These are phyloP conservation scores for Chaetomiaceae sp. DNA, from an alignment of 2,329 filamentous ascomycete genomes.

Conservation along the genomic window DNA sequence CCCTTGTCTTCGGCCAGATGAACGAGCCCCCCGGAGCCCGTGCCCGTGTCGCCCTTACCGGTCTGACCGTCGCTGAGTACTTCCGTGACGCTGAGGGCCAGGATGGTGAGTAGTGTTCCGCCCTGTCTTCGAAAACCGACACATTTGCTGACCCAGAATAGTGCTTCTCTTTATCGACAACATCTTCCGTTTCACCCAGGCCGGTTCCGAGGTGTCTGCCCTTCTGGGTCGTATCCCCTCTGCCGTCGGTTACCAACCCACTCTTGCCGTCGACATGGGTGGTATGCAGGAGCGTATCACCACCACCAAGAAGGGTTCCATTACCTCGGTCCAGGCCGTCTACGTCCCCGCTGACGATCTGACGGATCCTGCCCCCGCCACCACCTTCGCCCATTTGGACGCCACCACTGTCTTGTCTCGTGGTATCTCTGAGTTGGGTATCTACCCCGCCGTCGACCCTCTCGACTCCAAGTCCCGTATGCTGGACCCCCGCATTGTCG, in stretches of 20 bases:
- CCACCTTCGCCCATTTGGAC: constrained; percentile 99
- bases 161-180: constrained; percentile 99
- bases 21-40: constrained; percentile 99
- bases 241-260: constrained; percentile 99
- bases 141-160: constrained; percentile 34
- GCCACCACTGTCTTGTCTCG: constrained; percentile 99
- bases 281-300: constrained; percentile 99
- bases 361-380: constrained; percentile 98
- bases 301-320: constrained; percentile 98
- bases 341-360: constrained; percentile 99
- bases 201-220: constrained; percentile 99
- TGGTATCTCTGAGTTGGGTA: constrained; percentile 99
- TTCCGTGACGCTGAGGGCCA: constrained; percentile 76
- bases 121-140: background rate
- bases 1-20: constrained; percentile 99
- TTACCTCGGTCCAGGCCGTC: constrained; percentile 99
- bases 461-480: constrained; percentile 99
- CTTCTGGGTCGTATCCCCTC: constrained; percentile 99
- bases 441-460: constrained; percentile 99
- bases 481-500: constrained; percentile 97
- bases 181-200: constrained; percentile 87
- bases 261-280: constrained; percentile 98
- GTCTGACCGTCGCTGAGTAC: constrained; percentile 71
- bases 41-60: constrained; percentile 98
- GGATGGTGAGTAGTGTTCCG: constrained; percentile 59